These are phyloP conservation scores for Fonsecaea pedrosoi DNA, from an alignment of 2,329 filamentous ascomycete species.

Conservation along the genomic window DNA sequence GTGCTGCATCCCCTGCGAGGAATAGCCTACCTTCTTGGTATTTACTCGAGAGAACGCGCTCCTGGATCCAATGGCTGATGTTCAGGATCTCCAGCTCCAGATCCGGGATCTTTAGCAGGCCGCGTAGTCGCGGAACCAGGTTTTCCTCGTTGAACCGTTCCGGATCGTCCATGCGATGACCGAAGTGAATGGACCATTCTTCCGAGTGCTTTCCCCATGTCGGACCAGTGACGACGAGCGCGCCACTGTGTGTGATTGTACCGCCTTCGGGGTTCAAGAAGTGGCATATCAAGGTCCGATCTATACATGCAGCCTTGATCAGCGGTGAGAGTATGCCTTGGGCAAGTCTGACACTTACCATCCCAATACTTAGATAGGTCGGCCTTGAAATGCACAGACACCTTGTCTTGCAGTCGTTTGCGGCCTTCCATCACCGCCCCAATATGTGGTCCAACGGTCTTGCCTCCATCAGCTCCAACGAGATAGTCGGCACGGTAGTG, in stretches of 20 bases:
- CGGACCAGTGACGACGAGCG: conserved; percentile 10
- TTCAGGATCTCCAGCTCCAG: conserved; percentile 1
- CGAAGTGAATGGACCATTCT: conserved; percentile 24
- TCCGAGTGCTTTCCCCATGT: conserved; percentile 22
- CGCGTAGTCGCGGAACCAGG: conserved; percentile 39
- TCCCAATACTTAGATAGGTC: conserved; percentile 41
- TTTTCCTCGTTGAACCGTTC: conserved; percentile 32
- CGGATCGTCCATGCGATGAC: conserved; percentile 30
- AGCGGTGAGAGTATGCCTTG: no score
- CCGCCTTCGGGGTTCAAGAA: conserved; percentile 5
- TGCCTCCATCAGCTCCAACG: conserved; percentile 45
- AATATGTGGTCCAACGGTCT: conserved; percentile 37
- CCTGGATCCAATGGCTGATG: conserved; percentile 11
- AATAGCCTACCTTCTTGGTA: conserved; percentile 43
- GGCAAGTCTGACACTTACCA: no score
- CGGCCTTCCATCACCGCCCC: conserved; percentile 43
- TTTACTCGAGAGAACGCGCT: neutral
- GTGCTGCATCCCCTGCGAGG: conserved; percentile 35
- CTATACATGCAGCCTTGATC: neutral
- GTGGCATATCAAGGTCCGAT: conserved; percentile 1
- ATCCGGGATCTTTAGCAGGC: conserved; percentile 23
- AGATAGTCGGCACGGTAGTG: conserved; percentile 41
- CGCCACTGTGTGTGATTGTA: conserved; percentile 1
- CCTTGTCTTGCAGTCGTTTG: conserved; percentile 44
- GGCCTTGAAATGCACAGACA: conserved; percentile 39